phyloP scores from a whole-genome alignment of 1,139 yeast genomes.

The Taphrina deformans region DNA sequence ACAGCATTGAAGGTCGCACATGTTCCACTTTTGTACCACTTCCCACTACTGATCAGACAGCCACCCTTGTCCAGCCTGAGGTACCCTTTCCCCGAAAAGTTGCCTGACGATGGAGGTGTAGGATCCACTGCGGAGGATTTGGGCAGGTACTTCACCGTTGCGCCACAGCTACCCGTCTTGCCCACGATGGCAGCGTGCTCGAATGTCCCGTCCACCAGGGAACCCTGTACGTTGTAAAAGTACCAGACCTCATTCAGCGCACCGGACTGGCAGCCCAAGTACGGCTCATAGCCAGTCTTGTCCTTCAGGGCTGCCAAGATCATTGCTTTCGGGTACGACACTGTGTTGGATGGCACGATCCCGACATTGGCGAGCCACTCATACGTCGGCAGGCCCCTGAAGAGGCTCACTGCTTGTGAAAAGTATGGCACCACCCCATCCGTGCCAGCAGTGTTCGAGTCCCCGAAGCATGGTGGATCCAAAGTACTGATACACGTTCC shows the following conservation, averaged over 20 bases:
- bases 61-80: slow-evolving; percentile 63
- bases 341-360: slow-evolving; percentile 62
- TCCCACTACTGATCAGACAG: slow-evolving; percentile 80
- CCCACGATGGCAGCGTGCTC: slow-evolving; percentile 62
- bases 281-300: slow-evolving; percentile 62
- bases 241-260: slow-evolving; percentile 90
- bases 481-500: slow-evolving; percentile 75
- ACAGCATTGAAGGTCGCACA: slow-evolving; percentile 70
- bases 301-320: slow-evolving; percentile 63
- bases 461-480: slow-evolving; percentile 64
- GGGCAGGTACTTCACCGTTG: slow-evolving; percentile 67
- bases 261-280: slow-evolving; percentile 67
- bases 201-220: slow-evolving; percentile 66
- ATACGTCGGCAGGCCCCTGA: slow-evolving; percentile 66
- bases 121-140: slow-evolving; percentile 47
- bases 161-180: slow-evolving; percentile 62
- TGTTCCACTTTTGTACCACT: slow-evolving; percentile 79
- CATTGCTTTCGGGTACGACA: slow-evolving; percentile 64
- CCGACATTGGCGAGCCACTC: slow-evolving; percentile 66
- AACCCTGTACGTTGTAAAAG: slow-evolving; percentile 66
- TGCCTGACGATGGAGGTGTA: slow-evolving; percentile 33
- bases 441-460: slow-evolving; percentile 46
- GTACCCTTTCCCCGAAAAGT: slow-evolving; percentile 48
- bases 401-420: slow-evolving; percentile 63
- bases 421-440: slow-evolving; percentile 79